Evolutionary conservation across 768 basidiomycete genomes (phyloP).

Genomic region (Macrolepiota albuminosa): DNA sequence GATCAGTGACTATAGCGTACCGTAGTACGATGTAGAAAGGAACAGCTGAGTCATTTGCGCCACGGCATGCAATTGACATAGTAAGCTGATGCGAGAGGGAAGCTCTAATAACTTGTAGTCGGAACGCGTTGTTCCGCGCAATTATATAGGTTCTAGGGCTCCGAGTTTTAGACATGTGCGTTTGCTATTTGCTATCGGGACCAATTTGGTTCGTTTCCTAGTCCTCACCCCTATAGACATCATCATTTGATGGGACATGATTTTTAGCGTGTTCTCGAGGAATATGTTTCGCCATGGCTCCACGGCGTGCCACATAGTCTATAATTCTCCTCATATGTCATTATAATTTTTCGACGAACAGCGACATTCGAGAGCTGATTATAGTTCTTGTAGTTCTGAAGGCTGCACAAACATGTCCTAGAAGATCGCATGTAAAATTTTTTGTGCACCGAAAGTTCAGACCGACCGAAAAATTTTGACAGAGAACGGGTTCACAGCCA

Average conservation of each 20-base stretch:
- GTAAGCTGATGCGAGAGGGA: not conserved
- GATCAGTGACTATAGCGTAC: not conserved
- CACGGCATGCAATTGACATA: not conserved
- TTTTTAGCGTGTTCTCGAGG: not conserved
- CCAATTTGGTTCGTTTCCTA: not conserved
- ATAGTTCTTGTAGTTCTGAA: slow-evolving; percentile 40
- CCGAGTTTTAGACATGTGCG: not conserved
- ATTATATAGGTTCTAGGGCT: not conserved
- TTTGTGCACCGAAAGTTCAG: slow-evolving; percentile 23
- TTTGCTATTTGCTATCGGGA: not conserved
- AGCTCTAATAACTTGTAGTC: not conserved
- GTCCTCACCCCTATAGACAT: not conserved
- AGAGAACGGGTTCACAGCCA: slow-evolving; percentile 34
- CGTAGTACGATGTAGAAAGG: not conserved
- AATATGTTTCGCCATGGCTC: not conserved
- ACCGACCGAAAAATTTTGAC: not conserved
- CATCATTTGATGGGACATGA: not conserved
- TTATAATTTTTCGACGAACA: slow-evolving; percentile 1
- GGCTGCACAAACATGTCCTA: slow-evolving; percentile 43
- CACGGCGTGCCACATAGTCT: not conserved
- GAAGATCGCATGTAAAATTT: slow-evolving; percentile 32
- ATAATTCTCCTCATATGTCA: not conserved
- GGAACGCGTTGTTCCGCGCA: not conserved
- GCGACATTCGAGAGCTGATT: slow-evolving; percentile 33
- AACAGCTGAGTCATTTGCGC: not conserved